A percentile compares a stretch with the other conserved stretches of the same genome.
Conservation (phyloP, 2,329 filamentous ascomycete genomes). For the Botryotinia narcissicola region DNA sequence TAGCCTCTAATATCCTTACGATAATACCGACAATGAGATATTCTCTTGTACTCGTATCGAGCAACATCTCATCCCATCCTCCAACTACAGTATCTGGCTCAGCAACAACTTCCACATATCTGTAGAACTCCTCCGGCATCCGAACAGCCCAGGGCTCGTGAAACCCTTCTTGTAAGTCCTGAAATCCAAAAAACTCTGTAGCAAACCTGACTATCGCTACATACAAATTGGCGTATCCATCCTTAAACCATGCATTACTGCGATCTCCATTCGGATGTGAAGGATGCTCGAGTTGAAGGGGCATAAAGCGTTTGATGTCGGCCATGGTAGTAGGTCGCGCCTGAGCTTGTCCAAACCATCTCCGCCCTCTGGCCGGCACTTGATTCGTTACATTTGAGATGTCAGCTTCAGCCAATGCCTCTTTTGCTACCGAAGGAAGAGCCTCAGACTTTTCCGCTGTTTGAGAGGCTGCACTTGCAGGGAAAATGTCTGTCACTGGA, state of each 20-base stretch:
- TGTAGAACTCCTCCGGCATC: conserved; percentile 28
- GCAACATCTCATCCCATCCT: conserved; percentile 33
- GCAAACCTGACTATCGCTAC: conserved; percentile 19
- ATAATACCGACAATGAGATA: conserved; percentile 33
- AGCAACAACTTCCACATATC: conserved; percentile 28
- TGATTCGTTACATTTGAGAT: background rate
- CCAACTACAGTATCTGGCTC: conserved; percentile 28
- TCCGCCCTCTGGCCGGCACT: background rate
- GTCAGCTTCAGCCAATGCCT: background rate
- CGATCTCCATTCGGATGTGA: conserved; percentile 27
- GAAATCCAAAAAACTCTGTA: conserved; percentile 24
- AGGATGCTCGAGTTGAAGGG: conserved; percentile 23
- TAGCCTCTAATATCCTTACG: conserved; percentile 27
- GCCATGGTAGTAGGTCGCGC: background rate
- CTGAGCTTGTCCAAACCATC: background rate
- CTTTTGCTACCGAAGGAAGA: background rate
- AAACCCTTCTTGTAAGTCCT: conserved; percentile 21
- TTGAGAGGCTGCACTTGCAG: conserved; percentile 4
- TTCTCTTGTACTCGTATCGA: conserved; percentile 27
- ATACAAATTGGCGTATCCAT: conserved; percentile 25
- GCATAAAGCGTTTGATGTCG: conserved; percentile 20
- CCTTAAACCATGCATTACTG: conserved; percentile 28
- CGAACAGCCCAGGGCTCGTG: conserved; percentile 25
- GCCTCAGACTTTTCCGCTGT: background rate
- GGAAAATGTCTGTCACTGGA: background rate